Evolutionary conservation across 2,329 filamentous ascomycete species (phyloP).

Genomic region (Metarhizium sp.): DNA sequence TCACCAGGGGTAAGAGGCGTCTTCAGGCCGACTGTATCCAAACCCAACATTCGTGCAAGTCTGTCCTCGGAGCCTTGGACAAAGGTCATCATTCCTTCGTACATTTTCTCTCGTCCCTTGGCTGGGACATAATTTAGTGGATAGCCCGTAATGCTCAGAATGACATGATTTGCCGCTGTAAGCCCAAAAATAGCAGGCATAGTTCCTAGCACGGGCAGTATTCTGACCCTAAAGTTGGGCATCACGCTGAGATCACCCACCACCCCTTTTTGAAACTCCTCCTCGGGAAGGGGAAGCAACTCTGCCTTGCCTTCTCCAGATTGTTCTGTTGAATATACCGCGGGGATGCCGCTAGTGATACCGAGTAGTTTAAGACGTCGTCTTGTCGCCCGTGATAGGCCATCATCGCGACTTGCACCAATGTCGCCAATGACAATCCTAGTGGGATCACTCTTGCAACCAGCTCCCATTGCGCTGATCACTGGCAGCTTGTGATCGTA

Average conservation of each 20-base stretch:
- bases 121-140: constrained; percentile 74
- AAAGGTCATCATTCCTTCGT: constrained; percentile 69
- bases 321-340: constrained; percentile 88
- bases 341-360: constrained; percentile 76
- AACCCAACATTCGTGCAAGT: constrained; percentile 39
- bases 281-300: constrained; percentile 75
- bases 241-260: constrained; percentile 83
- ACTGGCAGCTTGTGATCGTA: constrained; percentile 67
- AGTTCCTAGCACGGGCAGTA: constrained; percentile 86
- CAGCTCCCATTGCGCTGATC: constrained; percentile 92
- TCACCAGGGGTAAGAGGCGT: constrained; percentile 71
- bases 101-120: constrained; percentile 84
- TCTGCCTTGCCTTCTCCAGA: constrained; percentile 84
- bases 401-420: constrained; percentile 76
- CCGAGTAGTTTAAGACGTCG: constrained; percentile 69
- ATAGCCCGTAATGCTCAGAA: constrained; percentile 72
- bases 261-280: constrained; percentile 83
- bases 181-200: constrained; percentile 97
- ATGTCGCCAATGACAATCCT: constrained; percentile 88
- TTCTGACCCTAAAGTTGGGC: constrained; percentile 89
- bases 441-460: constrained; percentile 81
- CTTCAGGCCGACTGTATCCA: constrained; percentile 56
- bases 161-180: constrained; percentile 84
- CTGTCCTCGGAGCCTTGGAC: constrained; percentile 76
- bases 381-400: constrained; percentile 75